Evolutionary conservation across 148 eudicot genomes (phyloP).

Genomic region (Selenicereus undatus): DNA sequence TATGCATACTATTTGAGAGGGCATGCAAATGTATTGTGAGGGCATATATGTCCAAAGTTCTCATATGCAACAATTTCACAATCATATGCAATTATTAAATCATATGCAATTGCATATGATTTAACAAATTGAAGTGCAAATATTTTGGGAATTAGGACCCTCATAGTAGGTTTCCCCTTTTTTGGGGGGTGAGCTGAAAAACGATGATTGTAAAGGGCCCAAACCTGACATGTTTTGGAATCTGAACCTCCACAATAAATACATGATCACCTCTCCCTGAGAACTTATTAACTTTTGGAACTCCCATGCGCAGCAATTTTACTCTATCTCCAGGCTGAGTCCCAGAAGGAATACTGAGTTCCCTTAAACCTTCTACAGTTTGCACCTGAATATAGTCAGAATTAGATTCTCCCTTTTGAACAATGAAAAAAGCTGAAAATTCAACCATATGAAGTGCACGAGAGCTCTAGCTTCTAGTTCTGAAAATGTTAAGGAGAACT

Average conservation of each 20-base stretch:
- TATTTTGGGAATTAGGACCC: no score
- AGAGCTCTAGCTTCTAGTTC: no score
- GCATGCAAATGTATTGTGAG: no score
- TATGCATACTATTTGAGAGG: no score
- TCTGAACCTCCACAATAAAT: constrained; percentile 62
- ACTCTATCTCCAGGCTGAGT: constrained; percentile 76
- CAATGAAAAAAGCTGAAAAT: not conserved
- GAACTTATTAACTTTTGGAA: constrained; percentile 58
- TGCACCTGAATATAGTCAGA: constrained; percentile 51
- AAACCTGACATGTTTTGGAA: constrained; percentile 77
- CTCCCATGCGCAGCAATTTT: constrained; percentile 62
- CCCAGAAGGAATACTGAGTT: constrained; percentile 74
- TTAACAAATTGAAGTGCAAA: no score
- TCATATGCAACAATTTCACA: no score
- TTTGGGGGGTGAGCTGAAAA: no score
- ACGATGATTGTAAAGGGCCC: constrained; percentile 2
- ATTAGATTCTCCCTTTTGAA: not conserved
- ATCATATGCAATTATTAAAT: no score
- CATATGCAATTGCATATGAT: no score
- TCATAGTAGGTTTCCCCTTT: no score
- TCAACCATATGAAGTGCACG: not conserved
- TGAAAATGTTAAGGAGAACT: no score
- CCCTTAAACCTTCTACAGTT: constrained; percentile 72
- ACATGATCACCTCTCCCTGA: constrained; percentile 79
- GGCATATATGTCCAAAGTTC: no score